A percentile compares a stretch with the other conserved stretches of the same genome.
phyloP scores from a whole-genome alignment of 169 alveolate genomes.

The Eimeria necatrix region DNA sequence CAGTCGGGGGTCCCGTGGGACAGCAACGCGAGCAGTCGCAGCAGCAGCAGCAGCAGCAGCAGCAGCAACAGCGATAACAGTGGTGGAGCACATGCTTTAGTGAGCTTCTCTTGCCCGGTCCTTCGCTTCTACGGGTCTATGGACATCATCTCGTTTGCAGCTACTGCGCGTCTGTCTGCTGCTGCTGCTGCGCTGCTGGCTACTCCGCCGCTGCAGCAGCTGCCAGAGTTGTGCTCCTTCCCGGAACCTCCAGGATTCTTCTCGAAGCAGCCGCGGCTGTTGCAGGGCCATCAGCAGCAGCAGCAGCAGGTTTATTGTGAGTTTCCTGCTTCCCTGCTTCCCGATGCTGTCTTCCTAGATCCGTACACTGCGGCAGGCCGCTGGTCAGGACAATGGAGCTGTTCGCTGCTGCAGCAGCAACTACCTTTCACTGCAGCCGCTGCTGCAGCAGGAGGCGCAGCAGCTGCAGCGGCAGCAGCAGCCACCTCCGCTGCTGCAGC shows the following conservation, averaged over 20 bases:
- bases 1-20: conserved; percentile 58
- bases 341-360: conserved; percentile 26
- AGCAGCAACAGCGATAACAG: conserved; percentile 43
- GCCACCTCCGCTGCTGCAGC: conserved; percentile 58
- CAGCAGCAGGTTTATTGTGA: conserved; percentile 7
- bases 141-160: conserved; percentile 50
- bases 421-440: conserved; percentile 67
- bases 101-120: conserved; percentile 38
- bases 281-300: conserved; percentile 53
- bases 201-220: conserved; percentile 62
- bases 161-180: conserved; percentile 48
- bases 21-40: not conserved
- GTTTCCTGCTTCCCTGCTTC: not conserved
- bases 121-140: conserved; percentile 65
- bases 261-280: not conserved
- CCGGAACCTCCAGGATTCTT: conserved; percentile 31
- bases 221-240: conserved; percentile 50
- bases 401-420: conserved; percentile 47
- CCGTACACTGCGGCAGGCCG: conserved; percentile 11
- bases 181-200: conserved; percentile 71
- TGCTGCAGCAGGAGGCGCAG: conserved; percentile 71
- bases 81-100: not conserved
- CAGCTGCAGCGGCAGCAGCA: conserved; percentile 64
- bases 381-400: conserved; percentile 18
- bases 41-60: conserved; percentile 44